Evolutionary conservation across 2,329 filamentous ascomycete species (phyloP).

Genomic region (Aphanoascus verrucosus): DNA sequence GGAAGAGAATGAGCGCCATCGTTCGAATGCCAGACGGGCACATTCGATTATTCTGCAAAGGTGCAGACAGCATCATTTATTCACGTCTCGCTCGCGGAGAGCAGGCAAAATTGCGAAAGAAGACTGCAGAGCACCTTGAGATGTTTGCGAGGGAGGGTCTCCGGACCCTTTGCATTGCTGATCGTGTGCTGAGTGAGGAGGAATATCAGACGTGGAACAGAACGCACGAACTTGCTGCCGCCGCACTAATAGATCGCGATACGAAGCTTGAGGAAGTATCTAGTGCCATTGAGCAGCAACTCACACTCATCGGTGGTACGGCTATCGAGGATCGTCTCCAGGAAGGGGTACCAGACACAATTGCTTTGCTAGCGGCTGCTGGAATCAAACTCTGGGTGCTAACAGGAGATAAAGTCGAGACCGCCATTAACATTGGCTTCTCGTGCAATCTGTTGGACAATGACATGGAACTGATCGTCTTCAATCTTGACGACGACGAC

Average conservation of each 20-base stretch:
- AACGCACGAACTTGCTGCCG: slow-evolving; percentile 76
- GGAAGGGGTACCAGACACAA: slow-evolving; percentile 93
- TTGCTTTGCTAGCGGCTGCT: slow-evolving; percentile 76
- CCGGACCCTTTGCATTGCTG: slow-evolving; percentile 85
- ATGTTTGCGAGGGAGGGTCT: slow-evolving; percentile 94
- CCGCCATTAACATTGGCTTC: slow-evolving; percentile 98
- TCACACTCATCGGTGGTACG: slow-evolving; percentile 81
- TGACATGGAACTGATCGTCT: slow-evolving; percentile 89
- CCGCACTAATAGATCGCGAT: slow-evolving; percentile 74
- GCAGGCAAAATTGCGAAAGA: slow-evolving; percentile 69
- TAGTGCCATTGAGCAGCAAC: slow-evolving; percentile 79
- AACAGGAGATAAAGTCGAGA: slow-evolving; percentile 97
- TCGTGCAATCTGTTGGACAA: slow-evolving; percentile 96
- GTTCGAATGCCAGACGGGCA: slow-evolving; percentile 84
- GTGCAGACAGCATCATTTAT: slow-evolving; percentile 94
- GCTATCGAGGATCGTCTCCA: slow-evolving; percentile 96
- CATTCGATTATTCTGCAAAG: slow-evolving; percentile 92
- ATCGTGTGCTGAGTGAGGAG: slow-evolving; percentile 66
- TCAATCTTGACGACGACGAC: slow-evolving; percentile 72
- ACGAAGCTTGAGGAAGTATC: slow-evolving; percentile 85
- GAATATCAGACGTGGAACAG: slow-evolving; percentile 78
- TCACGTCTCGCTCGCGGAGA: slow-evolving; percentile 75
- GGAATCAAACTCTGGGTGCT: slow-evolving; percentile 98
- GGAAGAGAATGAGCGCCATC: slow-evolving; percentile 97
- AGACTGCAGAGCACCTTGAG: slow-evolving; percentile 87